phyloP scores from a whole-genome alignment of 2,329 filamentous ascomycete genomes.

The Phialophora chinensis region DNA sequence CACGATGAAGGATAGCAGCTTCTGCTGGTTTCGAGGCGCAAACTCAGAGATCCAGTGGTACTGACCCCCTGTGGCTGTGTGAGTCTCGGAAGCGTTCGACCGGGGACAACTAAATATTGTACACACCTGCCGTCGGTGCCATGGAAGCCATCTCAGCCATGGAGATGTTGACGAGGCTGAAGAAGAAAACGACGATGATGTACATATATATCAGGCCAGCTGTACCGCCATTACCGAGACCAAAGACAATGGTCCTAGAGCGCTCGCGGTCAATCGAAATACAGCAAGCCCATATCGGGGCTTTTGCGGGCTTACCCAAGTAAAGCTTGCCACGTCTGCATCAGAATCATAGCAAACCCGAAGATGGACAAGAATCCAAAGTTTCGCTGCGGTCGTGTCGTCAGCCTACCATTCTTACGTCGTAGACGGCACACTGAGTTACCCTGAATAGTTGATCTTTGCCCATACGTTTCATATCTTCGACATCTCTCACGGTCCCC shows the following conservation, averaged over 20 bases:
- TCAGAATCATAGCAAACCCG: slow-evolving; percentile 49
- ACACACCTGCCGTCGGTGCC: slow-evolving; percentile 46
- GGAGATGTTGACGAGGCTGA: slow-evolving; percentile 49
- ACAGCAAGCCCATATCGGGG: slow-evolving; percentile 41
- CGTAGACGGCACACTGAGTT: slow-evolving; percentile 43
- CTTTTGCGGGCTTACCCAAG: slow-evolving; percentile 9
- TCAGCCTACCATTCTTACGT: slow-evolving; percentile 39
- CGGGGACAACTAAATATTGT: not conserved
- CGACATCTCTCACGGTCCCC: slow-evolving; percentile 24
- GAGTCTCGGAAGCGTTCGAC: not conserved
- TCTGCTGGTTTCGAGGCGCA: slow-evolving; percentile 49
- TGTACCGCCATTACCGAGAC: slow-evolving; percentile 56
- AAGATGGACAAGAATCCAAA: slow-evolving; percentile 54
- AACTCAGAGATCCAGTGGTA: slow-evolving; percentile 53
- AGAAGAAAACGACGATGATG: slow-evolving; percentile 54
- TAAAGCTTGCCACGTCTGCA: slow-evolving; percentile 19
- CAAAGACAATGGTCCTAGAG: slow-evolving; percentile 27
- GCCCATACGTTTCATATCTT: slow-evolving; percentile 34
- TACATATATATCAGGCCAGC: slow-evolving; percentile 61
- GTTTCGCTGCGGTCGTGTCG: slow-evolving; percentile 45
- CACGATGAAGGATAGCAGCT: slow-evolving; percentile 54
- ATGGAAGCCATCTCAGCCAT: slow-evolving; percentile 60
- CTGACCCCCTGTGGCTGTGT: slow-evolving; percentile 21
- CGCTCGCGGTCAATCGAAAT: slow-evolving; percentile 42
- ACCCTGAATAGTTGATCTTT: slow-evolving; percentile 33